Conservation (phyloP, 2,329 filamentous ascomycete species). For the Lachnum nothofagi region DNA sequence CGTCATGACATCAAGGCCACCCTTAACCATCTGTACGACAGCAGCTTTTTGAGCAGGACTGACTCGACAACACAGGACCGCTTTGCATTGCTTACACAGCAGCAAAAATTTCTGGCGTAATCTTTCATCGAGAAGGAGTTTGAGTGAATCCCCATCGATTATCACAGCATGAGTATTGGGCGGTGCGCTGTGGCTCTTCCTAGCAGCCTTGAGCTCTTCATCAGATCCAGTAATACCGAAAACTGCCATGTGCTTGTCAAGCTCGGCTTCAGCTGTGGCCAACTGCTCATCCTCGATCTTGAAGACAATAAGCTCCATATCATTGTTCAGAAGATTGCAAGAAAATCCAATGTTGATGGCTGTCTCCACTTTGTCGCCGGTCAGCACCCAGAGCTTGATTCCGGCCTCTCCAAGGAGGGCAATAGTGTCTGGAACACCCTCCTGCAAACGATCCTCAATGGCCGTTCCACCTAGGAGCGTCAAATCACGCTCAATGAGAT, state of each 20-base stretch:
- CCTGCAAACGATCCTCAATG: conserved; percentile 94
- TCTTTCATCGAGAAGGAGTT: conserved; percentile 75
- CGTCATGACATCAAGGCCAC: conserved; percentile 91
- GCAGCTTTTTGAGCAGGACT: conserved; percentile 94
- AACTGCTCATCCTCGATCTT: conserved; percentile 73
- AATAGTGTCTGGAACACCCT: conserved; percentile 94
- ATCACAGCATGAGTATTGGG: conserved; percentile 84
- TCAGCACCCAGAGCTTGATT: conserved; percentile 98
- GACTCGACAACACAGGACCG: conserved; percentile 94
- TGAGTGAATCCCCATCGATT: conserved; percentile 90
- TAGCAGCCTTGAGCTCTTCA: conserved; percentile 74
- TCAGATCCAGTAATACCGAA: conserved; percentile 83
- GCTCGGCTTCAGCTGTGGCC: conserved; percentile 58
- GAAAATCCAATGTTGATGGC: conserved; percentile 99
- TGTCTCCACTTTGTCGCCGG: conserved; percentile 97
- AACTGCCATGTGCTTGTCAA: conserved; percentile 65
- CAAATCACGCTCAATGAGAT: conserved; percentile 85
- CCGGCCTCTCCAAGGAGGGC: conserved; percentile 84
- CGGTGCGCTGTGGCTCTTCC: conserved; percentile 79
- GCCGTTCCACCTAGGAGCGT: conserved; percentile 87
- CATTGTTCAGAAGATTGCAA: conserved; percentile 93
- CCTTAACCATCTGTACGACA: conserved; percentile 94
- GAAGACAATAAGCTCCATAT: conserved; percentile 92
- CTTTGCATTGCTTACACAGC: conserved; percentile 93
- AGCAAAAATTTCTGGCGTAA: conserved; percentile 89